Evolutionary conservation across 73 alveolate species (phyloP), one percentile per base, ranked within the genome.

Genomic region (Paramecium biaurelia): DNA sequence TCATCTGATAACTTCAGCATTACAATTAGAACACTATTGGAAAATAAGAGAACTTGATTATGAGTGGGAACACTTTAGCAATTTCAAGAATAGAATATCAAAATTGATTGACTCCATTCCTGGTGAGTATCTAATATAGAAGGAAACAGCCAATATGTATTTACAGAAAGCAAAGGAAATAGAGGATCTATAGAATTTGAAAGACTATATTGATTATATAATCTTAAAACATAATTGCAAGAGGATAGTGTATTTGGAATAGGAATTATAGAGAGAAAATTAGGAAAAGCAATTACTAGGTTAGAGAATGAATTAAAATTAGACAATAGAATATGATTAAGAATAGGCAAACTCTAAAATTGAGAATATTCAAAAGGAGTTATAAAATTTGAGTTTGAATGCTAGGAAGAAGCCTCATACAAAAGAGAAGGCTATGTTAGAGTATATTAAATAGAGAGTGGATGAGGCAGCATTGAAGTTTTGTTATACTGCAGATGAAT

Each of bases 21-120:
- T 79, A 1, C 28, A 43, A 79, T 18, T 79, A 7, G 74, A 79
- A 79, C 76, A 79, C 26, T 79, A 41, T 47, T 79, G 70, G 76
- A 79, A 24, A 45, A 45, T 79, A 7, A 41, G 74, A 45, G 70
- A 79, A 47, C 43, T 79, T 3, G 90, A 79, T 47, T 30, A n/a
- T 42, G 90, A 79, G 56, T 79, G 72, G 70, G 90, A 79, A 79
- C 56, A 79, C n/a, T 79, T 43, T 42, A 14, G 30, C 7, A 79
- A 34, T 21, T 79, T 43, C 47, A 79, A 79, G 30, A 12, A 43
- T 32, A 38, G 56, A 21, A 47, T 79, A 18, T 26, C 30, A 6
- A 63, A 41, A 10, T 12, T 42, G 20, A 79, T 43, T 14, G 42
- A 43, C 5, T 7, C 18, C 2, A 10, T 79, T 3, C 90, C 90